Conservation (phyloP, 2,329 filamentous ascomycete species). For the Aspergillus puulaauensis region DNA sequence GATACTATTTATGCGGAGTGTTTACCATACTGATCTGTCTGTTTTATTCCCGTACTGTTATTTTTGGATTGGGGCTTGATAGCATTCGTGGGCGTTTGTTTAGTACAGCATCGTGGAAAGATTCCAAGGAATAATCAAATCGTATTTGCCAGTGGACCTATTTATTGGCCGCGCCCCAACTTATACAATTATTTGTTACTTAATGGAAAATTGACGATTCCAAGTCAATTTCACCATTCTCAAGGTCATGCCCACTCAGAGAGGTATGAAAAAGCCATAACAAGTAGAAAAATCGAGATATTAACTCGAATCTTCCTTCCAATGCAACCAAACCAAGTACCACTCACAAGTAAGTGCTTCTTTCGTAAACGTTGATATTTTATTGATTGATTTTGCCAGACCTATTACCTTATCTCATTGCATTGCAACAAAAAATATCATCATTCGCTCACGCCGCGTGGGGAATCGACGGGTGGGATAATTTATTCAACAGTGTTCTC, state of each 20-base stretch:
- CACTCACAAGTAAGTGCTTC: not conserved
- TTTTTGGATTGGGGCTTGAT: not conserved
- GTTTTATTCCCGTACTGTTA: not conserved
- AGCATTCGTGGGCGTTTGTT: conserved; percentile 4
- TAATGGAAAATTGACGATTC: no score
- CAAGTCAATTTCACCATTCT: no score
- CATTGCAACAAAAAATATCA: not conserved
- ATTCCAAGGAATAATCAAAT: not conserved
- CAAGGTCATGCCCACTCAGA: no score
- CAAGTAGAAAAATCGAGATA: no score
- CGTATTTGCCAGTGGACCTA: not conserved
- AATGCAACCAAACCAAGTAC: not conserved
- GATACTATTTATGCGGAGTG: conserved; percentile 7
- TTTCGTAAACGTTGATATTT: not conserved
- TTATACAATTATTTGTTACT: no score
- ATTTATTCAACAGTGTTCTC: conserved; percentile 93
- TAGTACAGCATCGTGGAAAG: not conserved
- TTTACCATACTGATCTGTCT: not conserved
- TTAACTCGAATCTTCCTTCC: not conserved
- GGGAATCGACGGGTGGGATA: not conserved
- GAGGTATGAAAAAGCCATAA: no score
- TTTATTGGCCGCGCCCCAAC: not conserved
- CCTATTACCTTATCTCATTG: not conserved
- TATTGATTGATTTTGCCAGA: not conserved
- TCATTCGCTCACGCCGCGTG: not conserved